Percentiles rank a stretch among this genome's conserved stretches.
phyloP scores from a whole-genome alignment of 2,329 filamentous ascomycete genomes.

The Hymenoscyphus albidus region DNA sequence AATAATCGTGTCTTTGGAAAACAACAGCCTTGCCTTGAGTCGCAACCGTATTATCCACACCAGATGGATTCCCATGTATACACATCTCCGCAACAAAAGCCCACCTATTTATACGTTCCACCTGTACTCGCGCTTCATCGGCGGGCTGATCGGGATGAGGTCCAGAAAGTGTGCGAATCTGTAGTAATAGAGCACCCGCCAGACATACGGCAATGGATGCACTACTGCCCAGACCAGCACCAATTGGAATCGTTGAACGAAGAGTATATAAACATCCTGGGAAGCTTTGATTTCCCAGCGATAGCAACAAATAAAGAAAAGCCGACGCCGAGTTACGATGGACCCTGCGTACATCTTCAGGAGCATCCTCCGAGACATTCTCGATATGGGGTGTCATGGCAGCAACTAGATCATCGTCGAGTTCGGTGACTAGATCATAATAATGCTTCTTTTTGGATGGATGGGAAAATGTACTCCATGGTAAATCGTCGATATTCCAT shows the following conservation, averaged over 20 bases:
- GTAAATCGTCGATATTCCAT: slow-evolving; percentile 90
- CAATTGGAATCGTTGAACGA: slow-evolving; percentile 89
- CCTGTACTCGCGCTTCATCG: slow-evolving; percentile 81
- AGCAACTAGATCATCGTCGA: slow-evolving; percentile 77
- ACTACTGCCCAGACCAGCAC: slow-evolving; percentile 86
- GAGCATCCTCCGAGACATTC: slow-evolving; percentile 61
- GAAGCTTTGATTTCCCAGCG: slow-evolving; percentile 73
- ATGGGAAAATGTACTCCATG: slow-evolving; percentile 77
- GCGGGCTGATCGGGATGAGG: slow-evolving; percentile 88
- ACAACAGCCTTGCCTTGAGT: slow-evolving; percentile 92
- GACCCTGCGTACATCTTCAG: slow-evolving; percentile 74
- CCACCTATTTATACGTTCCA: slow-evolving; percentile 96
- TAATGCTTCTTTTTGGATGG: slow-evolving; percentile 90
- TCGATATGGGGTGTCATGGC: slow-evolving; percentile 77
- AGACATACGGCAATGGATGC: slow-evolving; percentile 92
- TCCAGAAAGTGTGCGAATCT: slow-evolving; percentile 81
- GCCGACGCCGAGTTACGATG: slow-evolving; percentile 77
- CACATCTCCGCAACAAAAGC: slow-evolving; percentile 96
- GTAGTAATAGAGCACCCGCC: slow-evolving; percentile 76
- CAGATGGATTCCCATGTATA: slow-evolving; percentile 94
- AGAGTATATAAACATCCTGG: slow-evolving; percentile 84
- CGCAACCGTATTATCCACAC: slow-evolving; percentile 94
- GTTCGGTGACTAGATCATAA: slow-evolving; percentile 78
- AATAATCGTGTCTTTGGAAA: slow-evolving; percentile 77
- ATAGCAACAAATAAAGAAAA: slow-evolving; percentile 92